phyloP scores from a whole-genome alignment of 2,329 filamentous ascomycete species.

The Colletotrichum shisoi region DNA sequence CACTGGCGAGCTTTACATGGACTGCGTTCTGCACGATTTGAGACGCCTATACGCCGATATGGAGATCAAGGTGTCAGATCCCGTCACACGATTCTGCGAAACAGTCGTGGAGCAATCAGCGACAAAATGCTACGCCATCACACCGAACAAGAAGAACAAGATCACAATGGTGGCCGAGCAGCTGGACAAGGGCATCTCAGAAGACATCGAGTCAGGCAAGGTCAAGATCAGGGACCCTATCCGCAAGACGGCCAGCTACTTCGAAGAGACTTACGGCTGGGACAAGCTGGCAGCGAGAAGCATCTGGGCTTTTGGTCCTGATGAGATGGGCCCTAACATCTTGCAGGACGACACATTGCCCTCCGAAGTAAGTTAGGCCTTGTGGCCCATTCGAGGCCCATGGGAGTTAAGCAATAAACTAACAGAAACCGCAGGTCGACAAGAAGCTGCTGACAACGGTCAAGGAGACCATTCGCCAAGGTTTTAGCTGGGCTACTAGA shows the following conservation, averaged over 20 bases:
- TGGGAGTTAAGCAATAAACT: slow-evolving; percentile 24
- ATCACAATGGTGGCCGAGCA: slow-evolving; percentile 98
- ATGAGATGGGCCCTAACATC: slow-evolving; percentile 93
- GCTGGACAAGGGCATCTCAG: slow-evolving; percentile 90
- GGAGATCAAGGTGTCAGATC: slow-evolving; percentile 99
- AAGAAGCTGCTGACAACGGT: slow-evolving; percentile 88
- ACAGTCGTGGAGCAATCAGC: slow-evolving; percentile 97
- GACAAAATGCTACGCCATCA: slow-evolving; percentile 97
- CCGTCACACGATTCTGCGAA: slow-evolving; percentile 96
- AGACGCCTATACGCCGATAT: slow-evolving; percentile 95
- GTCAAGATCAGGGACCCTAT: slow-evolving; percentile 94
- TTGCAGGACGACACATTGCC: slow-evolving; percentile 95
- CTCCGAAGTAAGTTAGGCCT: slow-evolving; percentile 72
- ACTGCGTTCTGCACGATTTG: slow-evolving; percentile 95
- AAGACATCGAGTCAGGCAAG: slow-evolving; percentile 89
- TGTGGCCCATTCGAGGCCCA: not conserved
- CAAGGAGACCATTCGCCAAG: slow-evolving; percentile 91
- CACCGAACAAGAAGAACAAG: slow-evolving; percentile 99
- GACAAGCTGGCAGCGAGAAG: slow-evolving; percentile 92
- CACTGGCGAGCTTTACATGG: slow-evolving; percentile 99
- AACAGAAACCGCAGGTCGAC: slow-evolving; percentile 70
- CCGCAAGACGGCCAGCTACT: slow-evolving; percentile 93
- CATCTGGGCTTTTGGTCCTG: slow-evolving; percentile 98
- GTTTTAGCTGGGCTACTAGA: slow-evolving; percentile 94
- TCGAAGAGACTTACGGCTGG: slow-evolving; percentile 97